phyloP scores from a whole-genome alignment of 768 basidiomycete genomes.

The Rossbeevera mucosa region DNA sequence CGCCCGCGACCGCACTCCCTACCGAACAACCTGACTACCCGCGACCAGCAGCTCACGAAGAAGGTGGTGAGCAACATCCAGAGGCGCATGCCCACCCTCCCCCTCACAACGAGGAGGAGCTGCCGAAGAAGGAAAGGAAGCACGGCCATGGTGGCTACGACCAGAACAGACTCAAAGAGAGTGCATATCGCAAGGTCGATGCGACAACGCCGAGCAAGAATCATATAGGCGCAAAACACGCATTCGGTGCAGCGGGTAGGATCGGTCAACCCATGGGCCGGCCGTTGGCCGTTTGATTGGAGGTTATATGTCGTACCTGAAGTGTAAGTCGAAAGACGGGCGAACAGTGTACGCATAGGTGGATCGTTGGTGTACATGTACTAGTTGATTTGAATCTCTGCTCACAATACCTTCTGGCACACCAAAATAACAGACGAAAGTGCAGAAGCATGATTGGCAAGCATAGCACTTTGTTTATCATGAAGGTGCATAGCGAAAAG shows the following conservation, averaged over 20 bases:
- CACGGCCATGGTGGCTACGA: conserved; percentile 35
- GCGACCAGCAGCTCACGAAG: conserved; percentile 42
- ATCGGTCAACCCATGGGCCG: conserved; percentile 59
- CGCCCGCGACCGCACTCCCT: neutral
- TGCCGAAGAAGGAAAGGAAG: conserved; percentile 47
- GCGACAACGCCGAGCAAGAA: conserved; percentile 48
- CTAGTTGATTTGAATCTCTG: conserved; percentile 1
- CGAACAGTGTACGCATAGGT: conserved; percentile 6
- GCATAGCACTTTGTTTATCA: conserved; percentile 17
- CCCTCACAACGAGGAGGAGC: conserved; percentile 43
- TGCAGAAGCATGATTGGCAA: conserved; percentile 7
- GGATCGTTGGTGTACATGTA: conserved; percentile 19
- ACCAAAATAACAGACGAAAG: neutral
- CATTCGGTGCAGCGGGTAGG: conserved; percentile 43
- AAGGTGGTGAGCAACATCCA: conserved; percentile 27
- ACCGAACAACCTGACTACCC: conserved; percentile 44
- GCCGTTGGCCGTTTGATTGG: conserved; percentile 29
- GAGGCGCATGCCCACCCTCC: conserved; percentile 16
- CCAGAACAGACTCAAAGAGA: conserved; percentile 45
- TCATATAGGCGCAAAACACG: conserved; percentile 27
- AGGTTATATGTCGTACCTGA: neutral
- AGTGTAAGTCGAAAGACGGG: neutral
- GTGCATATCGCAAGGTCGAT: conserved; percentile 43
- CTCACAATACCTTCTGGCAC: neutral
- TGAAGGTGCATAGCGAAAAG: conserved; percentile 16